Percentiles rank a stretch among this genome's conserved stretches.
These are phyloP conservation scores for Chenopodium suecicum DNA, from an alignment of 148 eudicot species.

Conservation along the genomic window DNA sequence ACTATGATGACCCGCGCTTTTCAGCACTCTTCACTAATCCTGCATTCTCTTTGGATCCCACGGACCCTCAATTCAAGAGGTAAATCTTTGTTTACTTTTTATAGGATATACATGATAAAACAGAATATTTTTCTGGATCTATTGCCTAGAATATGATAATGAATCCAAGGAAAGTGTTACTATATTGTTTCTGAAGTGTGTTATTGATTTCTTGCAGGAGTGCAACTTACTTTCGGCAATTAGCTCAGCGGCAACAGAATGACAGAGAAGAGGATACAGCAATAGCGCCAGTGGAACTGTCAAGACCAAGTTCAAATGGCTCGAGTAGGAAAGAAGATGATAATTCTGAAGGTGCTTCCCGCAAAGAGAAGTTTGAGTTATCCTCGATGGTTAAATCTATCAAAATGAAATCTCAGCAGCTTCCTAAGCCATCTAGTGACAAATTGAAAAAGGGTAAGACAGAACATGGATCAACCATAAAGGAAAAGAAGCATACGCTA, in stretches of 20 bases:
- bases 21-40: constrained; percentile 60
- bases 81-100: constrained; percentile 11
- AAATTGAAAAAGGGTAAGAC: constrained; percentile 20
- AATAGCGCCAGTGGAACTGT: constrained; percentile 16
- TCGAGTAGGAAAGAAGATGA: constrained; percentile 19
- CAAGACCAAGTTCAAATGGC: constrained; percentile 17
- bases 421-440: constrained; percentile 32
- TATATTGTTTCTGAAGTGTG: constrained; percentile 12
- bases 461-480: constrained; percentile 18
- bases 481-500: constrained; percentile 32
- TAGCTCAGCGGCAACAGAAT: constrained; percentile 49
- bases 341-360: constrained; percentile 17
- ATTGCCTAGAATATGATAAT: background rate
- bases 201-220: constrained; percentile 56
- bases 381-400: constrained; percentile 67
- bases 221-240: constrained; percentile 70
- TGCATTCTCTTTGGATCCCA: constrained; percentile 79
- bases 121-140: background rate
- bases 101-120: background rate
- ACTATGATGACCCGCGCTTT: constrained; percentile 80
- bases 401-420: constrained; percentile 75
- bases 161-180: background rate
- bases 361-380: constrained; percentile 57
- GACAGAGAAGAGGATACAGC: constrained; percentile 28
- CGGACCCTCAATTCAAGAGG: constrained; percentile 96